Base-by-base conservation (phyloP, 1,284 basidiomycete species). In the Gomphus sp. region DNA sequence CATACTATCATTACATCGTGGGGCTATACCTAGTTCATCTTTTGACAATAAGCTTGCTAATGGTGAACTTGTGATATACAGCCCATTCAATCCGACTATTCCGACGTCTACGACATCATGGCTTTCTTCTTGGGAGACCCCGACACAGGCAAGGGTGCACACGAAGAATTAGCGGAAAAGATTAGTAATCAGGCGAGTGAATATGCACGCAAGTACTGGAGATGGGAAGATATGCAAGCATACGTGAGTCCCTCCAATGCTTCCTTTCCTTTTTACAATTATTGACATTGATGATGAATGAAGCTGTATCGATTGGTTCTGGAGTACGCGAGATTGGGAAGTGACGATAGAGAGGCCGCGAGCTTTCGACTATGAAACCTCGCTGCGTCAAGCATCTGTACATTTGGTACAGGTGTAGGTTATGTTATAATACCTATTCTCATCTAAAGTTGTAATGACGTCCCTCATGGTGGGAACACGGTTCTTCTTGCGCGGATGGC, bases 221-320 rank as follows among this genome's bases (percentile, higher is more conserved):
- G 77, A 52, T 73, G 70, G 71, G 73, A 75, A 60, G 75, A 77
- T 63, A 74, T 76, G 74, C 73, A 76, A 65, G 74, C 73, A 49
- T 77, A 75, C 65, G 72, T 73, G 47, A 59, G 59, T 41, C 25
- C 48, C 25, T 33, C 16, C 7, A 22, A 48, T 8, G 14, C 14
- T 33, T 48, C 11, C 12, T 33, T 11, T 47, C 45, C 39, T 22
- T 33, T 47, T 36, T 36, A 36, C 34, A 28, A 22, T 22, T 22
- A 22, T 22, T 45, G 2, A 31, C 41, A 6, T 14, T 45, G 22
- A 50, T 33, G 14, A 22, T 16, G 18, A 12, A 9, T 11, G 8
- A 52, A 60, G 59, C 37, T 65, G 44, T 67, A 64, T 55, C 62
- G 62, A 2, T 56, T 67, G 11, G 25, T 67, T 22, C 58, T 67